Conservation (phyloP, 495 filamentous ascomycete species). For the Hypoxylon lienhwacheense region DNA sequence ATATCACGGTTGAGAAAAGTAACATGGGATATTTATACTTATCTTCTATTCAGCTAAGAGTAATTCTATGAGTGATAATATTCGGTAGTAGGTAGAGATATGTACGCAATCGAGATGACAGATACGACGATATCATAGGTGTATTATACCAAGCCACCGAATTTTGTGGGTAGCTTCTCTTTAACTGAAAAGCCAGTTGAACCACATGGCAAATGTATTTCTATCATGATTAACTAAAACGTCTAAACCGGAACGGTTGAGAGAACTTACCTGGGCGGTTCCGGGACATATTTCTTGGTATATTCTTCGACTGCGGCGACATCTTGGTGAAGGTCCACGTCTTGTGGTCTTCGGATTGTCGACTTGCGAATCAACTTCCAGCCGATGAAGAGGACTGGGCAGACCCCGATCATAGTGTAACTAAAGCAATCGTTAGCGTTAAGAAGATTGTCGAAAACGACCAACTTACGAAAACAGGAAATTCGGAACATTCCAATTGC, state of each 20-base stretch:
- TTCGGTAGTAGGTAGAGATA: background rate
- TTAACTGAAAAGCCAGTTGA: slow-evolving; percentile 26
- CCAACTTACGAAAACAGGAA: slow-evolving; percentile 72
- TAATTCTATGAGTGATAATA: too few species aligned
- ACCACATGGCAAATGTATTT: slow-evolving; percentile 22
- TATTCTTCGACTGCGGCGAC: slow-evolving; percentile 78
- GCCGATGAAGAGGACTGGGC: slow-evolving; percentile 63
- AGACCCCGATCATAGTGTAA: slow-evolving; percentile 25
- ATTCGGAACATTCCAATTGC: slow-evolving; percentile 69
- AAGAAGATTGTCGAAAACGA: background rate
- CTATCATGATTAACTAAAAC: slow-evolving; percentile 3
- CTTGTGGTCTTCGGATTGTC: slow-evolving; percentile 55
- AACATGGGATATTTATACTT: too few species aligned
- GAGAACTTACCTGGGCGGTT: slow-evolving; percentile 56
- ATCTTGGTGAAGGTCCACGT: slow-evolving; percentile 65
- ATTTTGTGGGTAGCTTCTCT: background rate
- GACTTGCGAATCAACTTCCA: slow-evolving; percentile 74
- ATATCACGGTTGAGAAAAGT: too few species aligned
- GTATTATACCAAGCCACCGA: background rate
- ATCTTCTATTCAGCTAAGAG: too few species aligned
- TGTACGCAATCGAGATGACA: too few species aligned
- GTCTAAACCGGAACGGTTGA: slow-evolving; percentile 6
- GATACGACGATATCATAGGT: background rate
- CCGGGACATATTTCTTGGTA: slow-evolving; percentile 61
- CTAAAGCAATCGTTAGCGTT: slow-evolving; percentile 4